phyloP scores from a whole-genome alignment of 1,139 yeast species.

The Suhomyces maxii region DNA sequence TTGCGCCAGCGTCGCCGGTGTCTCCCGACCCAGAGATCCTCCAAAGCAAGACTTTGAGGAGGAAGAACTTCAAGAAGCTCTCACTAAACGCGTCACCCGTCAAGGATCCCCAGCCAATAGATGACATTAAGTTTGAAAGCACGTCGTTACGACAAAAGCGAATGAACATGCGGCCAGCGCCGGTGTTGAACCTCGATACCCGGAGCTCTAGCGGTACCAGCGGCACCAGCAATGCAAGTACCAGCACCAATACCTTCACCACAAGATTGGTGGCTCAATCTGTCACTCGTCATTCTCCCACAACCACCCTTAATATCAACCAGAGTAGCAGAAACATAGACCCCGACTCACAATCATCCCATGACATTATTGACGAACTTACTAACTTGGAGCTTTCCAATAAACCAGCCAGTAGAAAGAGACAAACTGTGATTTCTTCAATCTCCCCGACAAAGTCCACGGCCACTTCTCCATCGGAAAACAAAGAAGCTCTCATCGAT shows the following conservation, averaged over 20 bases:
- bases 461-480: constrained; percentile 7
- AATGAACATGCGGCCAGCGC: constrained; percentile 20
- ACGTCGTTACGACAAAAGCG: constrained; percentile 16
- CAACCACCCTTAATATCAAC: constrained; percentile 16
- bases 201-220: background rate
- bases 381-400: constrained; percentile 26
- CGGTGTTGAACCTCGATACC: constrained; percentile 16
- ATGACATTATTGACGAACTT: constrained; percentile 29
- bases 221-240: constrained; percentile 4
- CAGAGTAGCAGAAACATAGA: constrained; percentile 29
- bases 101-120: constrained; percentile 4
- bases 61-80: constrained; percentile 74
- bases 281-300: constrained; percentile 5
- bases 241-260: background rate
- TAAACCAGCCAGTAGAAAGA: constrained; percentile 20
- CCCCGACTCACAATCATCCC: constrained; percentile 29
- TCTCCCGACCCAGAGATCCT: constrained; percentile 21
- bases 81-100: constrained; percentile 39
- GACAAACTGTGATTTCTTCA: constrained; percentile 47
- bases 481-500: constrained; percentile 4
- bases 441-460: constrained; percentile 46
- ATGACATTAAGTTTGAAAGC: constrained; percentile 9
- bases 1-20: constrained; percentile 3
- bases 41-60: constrained; percentile 60
- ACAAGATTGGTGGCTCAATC: constrained; percentile 10